Percentiles rank a stretch among this genome's conserved stretches.
Evolutionary conservation across 2,329 filamentous ascomycete species (phyloP).

Genomic region (Dothideomycetes sp.): DNA sequence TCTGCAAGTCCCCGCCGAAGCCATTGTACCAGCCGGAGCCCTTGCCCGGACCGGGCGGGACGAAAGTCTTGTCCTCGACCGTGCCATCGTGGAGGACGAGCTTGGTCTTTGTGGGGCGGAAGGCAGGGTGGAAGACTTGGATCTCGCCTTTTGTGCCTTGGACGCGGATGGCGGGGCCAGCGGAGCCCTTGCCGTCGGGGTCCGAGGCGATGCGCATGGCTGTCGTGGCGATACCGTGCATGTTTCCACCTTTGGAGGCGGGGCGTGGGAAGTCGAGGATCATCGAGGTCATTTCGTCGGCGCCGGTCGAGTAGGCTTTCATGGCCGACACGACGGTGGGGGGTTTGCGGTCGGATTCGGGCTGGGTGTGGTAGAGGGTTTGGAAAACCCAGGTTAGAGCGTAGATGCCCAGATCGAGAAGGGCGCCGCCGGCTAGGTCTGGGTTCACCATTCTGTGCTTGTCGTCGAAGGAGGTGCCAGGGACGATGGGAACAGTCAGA

Average conservation of each 20-base stretch:
- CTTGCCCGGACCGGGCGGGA: conserved; percentile 35
- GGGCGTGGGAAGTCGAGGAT: conserved; percentile 62
- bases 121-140: conserved; percentile 64
- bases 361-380: conserved; percentile 71
- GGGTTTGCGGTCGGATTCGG: conserved; percentile 48
- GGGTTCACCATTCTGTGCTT: conserved; percentile 71
- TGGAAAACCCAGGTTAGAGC: conserved; percentile 86
- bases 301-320: conserved; percentile 62
- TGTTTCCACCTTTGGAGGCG: conserved; percentile 35
- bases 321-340: conserved; percentile 60
- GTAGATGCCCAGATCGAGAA: conserved; percentile 83
- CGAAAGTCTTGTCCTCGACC: conserved; percentile 35
- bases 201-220: conserved; percentile 51
- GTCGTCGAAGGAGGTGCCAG: conserved; percentile 48
- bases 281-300: conserved; percentile 69
- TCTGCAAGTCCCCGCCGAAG: conserved; percentile 29
- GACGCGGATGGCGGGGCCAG: conserved; percentile 61
- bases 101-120: conserved; percentile 44
- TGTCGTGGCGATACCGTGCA: conserved; percentile 56
- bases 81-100: conserved; percentile 30
- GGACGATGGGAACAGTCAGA: conserved; percentile 47
- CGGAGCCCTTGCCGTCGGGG: conserved; percentile 48
- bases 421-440: conserved; percentile 69
- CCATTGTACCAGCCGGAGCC: conserved; percentile 37
- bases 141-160: conserved; percentile 75